These are phyloP conservation scores for Nicotiana sylvestris DNA, from an alignment of 257 asterid species.

Conservation along the genomic window DNA sequence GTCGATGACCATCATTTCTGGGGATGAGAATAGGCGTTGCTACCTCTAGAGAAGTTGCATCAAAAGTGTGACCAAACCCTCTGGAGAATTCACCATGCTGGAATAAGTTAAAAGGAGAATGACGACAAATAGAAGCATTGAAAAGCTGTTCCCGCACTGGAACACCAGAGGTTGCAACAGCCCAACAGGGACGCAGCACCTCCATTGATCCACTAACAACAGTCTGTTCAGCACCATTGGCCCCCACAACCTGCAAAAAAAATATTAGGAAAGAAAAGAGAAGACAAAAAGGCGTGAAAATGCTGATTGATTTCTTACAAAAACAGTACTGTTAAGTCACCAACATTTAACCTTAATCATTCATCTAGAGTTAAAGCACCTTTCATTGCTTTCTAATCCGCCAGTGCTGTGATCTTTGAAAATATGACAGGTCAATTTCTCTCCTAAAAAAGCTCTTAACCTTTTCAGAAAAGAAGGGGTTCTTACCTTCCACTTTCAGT, in stretches of 20 bases:
- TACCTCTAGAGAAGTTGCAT: constrained; percentile 71
- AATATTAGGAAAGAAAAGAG: not conserved
- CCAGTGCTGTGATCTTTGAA: not conserved
- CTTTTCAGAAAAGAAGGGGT: not conserved
- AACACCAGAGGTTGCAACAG: constrained; percentile 96
- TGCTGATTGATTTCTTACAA: constrained; percentile 2
- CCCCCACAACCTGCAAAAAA: constrained; percentile 75
- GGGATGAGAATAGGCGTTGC: constrained; percentile 92
- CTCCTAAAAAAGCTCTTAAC: not conserved
- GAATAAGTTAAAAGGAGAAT: constrained; percentile 78
- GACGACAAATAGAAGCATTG: constrained; percentile 96
- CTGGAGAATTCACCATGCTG: constrained; percentile 81
- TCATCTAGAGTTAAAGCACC: not conserved
- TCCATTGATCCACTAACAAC: constrained; percentile 95
- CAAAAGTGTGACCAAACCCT: constrained; percentile 53
- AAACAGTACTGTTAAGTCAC: not conserved
- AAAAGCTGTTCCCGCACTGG: constrained; percentile 93
- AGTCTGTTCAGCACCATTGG: constrained; percentile 91
- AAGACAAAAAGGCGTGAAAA: not conserved
- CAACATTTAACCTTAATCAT: not conserved
- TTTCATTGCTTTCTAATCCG: not conserved
- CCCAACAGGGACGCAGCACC: constrained; percentile 97
- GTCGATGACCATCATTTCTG: constrained; percentile 79
- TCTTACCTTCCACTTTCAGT: not conserved
- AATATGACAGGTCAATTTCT: not conserved